A percentile compares a stretch with the other conserved stretches of the same genome.
These are phyloP conservation scores for Pyrrhoderma noxium DNA, from an alignment of 1,284 basidiomycete species.

Conservation along the genomic window DNA sequence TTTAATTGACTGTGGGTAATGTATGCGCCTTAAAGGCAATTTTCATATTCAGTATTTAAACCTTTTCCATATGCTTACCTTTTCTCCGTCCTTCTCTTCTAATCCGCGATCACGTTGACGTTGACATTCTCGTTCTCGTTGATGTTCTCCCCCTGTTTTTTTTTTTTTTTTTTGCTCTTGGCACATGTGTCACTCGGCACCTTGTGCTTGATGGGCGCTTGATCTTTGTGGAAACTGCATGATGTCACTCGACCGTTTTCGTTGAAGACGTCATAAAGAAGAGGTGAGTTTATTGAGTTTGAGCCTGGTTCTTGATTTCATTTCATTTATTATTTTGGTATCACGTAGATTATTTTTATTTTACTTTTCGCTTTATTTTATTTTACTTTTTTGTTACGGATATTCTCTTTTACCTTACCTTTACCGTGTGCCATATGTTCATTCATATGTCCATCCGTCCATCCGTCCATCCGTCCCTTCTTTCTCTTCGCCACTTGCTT, in stretches of 20 bases:
- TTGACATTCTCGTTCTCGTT: no score
- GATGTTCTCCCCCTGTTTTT: no score
- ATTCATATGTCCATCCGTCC: no score
- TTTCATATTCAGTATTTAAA: slow-evolving; percentile 13
- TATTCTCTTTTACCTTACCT: no score
- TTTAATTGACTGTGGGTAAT: slow-evolving; percentile 41
- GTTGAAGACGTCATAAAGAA: slow-evolving; percentile 97
- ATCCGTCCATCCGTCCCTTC: background rate
- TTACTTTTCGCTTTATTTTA: no score
- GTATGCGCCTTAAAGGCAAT: slow-evolving; percentile 74
- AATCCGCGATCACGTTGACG: no score
- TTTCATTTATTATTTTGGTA: slow-evolving; percentile 11
- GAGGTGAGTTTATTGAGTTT: slow-evolving; percentile 67
- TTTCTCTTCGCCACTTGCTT: slow-evolving; percentile 4
- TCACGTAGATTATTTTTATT: background rate
- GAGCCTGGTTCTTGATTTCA: no score
- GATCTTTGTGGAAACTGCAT: slow-evolving; percentile 77
- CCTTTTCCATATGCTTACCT: slow-evolving; percentile 2
- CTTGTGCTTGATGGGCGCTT: no score
- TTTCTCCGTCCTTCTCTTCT: no score
- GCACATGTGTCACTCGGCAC: no score
- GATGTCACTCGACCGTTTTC: slow-evolving; percentile 93
- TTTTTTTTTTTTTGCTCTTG: background rate
- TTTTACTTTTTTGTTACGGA: no score
- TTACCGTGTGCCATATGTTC: no score